A percentile compares a stretch with the other conserved stretches of the same genome.
These are phyloP conservation scores for Phtheirospermum japonicum DNA, from an alignment of 257 asterid species.

Conservation along the genomic window DNA sequence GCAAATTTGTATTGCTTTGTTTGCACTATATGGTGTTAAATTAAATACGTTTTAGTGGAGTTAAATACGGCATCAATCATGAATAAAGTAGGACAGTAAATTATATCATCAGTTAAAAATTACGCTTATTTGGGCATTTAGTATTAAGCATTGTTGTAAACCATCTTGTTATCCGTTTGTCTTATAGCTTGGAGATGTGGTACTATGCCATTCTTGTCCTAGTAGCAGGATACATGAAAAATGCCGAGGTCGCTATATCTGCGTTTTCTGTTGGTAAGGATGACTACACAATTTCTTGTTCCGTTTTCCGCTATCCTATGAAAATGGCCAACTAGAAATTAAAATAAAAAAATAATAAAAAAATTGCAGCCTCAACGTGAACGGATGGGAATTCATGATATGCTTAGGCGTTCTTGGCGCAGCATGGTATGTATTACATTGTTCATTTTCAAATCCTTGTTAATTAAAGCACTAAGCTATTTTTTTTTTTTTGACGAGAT, in stretches of 20 bases:
- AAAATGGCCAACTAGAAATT: constrained; percentile 13
- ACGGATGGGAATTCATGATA: constrained; percentile 86
- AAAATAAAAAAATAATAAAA: no score
- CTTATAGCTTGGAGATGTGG: constrained; percentile 55
- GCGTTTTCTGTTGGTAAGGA: no score
- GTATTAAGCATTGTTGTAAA: neutral
- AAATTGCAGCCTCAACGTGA: constrained; percentile 61
- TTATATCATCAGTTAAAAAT: no score
- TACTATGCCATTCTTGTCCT: no score
- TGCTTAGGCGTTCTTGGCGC: constrained; percentile 79
- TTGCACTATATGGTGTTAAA: no score
- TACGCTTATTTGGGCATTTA: neutral
- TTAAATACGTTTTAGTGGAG: no score
- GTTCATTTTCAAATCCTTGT: neutral
- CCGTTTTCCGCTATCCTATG: neutral
- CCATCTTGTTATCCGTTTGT: neutral
- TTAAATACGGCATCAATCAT: no score
- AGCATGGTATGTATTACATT: constrained; percentile 46
- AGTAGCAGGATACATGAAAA: no score
- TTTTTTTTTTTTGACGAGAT: neutral
- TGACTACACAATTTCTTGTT: neutral
- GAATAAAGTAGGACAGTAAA: no score
- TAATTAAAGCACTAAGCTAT: no score
- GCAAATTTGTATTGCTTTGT: no score
- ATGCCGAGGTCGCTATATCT: no score